Conservation (phyloP, 106 monocot species). For the Allium sativum region DNA sequence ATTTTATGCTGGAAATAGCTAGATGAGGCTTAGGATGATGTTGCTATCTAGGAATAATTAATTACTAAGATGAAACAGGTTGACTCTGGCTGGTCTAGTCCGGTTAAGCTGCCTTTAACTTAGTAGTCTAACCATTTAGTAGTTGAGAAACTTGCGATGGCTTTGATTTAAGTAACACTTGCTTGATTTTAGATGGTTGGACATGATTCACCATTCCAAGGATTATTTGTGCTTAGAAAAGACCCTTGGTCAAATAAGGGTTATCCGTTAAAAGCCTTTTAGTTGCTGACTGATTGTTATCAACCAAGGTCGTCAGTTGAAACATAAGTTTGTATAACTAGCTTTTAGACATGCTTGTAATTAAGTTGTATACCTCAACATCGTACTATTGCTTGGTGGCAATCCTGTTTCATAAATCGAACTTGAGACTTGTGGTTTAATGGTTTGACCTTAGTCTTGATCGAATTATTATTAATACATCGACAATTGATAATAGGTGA, state of each 20-base stretch:
- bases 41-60: conserved; percentile 34
- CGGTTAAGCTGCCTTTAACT: conserved; percentile 34
- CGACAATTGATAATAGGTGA: too few relatives aligned
- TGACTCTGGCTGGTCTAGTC: conserved; percentile 30
- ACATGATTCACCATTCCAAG: too few relatives aligned
- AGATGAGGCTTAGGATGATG: conserved; percentile 27
- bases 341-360: conserved; percentile 46
- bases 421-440: too few relatives aligned
- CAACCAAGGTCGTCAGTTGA: conserved; percentile 45
- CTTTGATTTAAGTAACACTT: conserved; percentile 22
- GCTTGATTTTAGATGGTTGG: conserved; percentile 45
- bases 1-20: conserved; percentile 25
- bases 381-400: conserved; percentile 12
- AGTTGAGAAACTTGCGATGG: conserved; percentile 26
- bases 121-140: conserved; percentile 23
- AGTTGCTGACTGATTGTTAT: conserved; percentile 15
- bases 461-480: too few relatives aligned
- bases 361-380: conserved; percentile 16
- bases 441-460: too few relatives aligned
- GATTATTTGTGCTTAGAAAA: too few relatives aligned
- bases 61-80: conserved; percentile 32
- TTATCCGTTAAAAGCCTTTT: conserved; percentile 36
- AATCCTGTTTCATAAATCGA: too few relatives aligned
- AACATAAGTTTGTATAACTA: conserved; percentile 66
- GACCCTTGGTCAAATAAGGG: conserved; percentile 20